Percentiles rank a stretch among this genome's conserved stretches.
Conservation (phyloP, 192 early-diverging fungal genomes). For the Coemansia sp. region DNA sequence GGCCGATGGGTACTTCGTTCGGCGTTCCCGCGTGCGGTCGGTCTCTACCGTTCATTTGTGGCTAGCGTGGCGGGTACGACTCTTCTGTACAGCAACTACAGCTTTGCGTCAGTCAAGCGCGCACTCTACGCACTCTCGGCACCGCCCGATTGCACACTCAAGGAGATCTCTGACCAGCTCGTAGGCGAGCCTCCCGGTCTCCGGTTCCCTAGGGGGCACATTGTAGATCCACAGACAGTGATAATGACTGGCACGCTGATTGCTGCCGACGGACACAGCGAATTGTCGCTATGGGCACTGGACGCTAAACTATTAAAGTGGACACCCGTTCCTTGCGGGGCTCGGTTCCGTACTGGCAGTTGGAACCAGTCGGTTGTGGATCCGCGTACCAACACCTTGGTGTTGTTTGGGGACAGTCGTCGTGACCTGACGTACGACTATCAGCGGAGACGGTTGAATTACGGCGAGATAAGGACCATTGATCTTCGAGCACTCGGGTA, state of each 20-base stretch:
- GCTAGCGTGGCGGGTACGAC: constrained; percentile 64
- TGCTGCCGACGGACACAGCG: constrained; percentile 62
- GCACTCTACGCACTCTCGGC: constrained; percentile 71
- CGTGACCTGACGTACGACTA: constrained; percentile 75
- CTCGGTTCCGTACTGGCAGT: constrained; percentile 67
- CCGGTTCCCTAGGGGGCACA: constrained; percentile 73
- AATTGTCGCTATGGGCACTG: constrained; percentile 74
- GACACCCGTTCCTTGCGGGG: constrained; percentile 70
- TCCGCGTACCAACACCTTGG: constrained; percentile 63
- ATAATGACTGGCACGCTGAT: constrained; percentile 74
- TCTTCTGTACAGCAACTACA: constrained; percentile 76
- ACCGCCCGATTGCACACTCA: constrained; percentile 60
- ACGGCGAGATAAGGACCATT: constrained; percentile 71
- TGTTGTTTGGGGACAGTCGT: constrained; percentile 72
- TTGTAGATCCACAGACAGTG: constrained; percentile 69
- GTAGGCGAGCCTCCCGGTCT: constrained; percentile 73
- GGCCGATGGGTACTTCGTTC: constrained; percentile 68
- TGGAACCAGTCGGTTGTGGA: constrained; percentile 78
- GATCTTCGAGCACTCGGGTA: constrained; percentile 75
- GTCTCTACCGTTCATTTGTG: constrained; percentile 77
- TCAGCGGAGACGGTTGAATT: constrained; percentile 77
- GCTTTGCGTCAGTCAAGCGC: constrained; percentile 71
- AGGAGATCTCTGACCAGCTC: constrained; percentile 72
- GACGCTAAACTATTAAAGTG: constrained; percentile 64
- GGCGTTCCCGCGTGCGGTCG: constrained; percentile 73